These are phyloP conservation scores for Phytophthora syringae DNA, from an alignment of 352 stramenopile species.

Conservation along the genomic window DNA sequence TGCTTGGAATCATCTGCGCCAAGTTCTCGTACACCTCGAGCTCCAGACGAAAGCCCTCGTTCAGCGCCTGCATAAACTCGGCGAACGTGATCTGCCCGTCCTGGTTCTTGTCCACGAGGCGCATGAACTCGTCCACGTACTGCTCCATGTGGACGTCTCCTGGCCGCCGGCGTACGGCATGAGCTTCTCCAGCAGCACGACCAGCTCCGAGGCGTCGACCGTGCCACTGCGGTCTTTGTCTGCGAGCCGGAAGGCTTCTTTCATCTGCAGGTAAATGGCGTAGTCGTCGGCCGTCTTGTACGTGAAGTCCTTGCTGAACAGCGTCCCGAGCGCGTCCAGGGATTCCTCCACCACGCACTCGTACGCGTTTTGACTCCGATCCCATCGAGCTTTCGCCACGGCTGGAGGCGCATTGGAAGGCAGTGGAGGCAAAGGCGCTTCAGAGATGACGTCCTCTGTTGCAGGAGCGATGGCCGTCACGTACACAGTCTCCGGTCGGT, in stretches of 20 bases:
- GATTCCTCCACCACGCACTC: slow-evolving; percentile 48
- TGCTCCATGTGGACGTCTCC: slow-evolving; percentile 61
- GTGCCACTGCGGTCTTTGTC: slow-evolving; percentile 67
- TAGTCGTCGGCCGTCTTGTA: slow-evolving; percentile 61
- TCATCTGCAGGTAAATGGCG: slow-evolving; percentile 81
- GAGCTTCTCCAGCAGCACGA: slow-evolving; percentile 68
- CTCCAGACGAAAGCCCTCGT: slow-evolving; percentile 75
- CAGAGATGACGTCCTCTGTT: slow-evolving; percentile 17
- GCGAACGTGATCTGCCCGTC: slow-evolving; percentile 71
- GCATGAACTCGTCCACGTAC: slow-evolving; percentile 84
- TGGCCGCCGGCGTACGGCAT: slow-evolving; percentile 58
- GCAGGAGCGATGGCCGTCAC: slow-evolving; percentile 23
- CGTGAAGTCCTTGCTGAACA: slow-evolving; percentile 69
- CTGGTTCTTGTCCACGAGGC: slow-evolving; percentile 68
- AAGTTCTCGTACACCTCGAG: slow-evolving; percentile 71
- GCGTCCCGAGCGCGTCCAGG: slow-evolving; percentile 58
- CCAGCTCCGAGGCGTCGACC: slow-evolving; percentile 66
- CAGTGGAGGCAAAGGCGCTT: slow-evolving; percentile 23
- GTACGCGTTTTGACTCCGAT: slow-evolving; percentile 48
- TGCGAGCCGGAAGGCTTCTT: slow-evolving; percentile 72
- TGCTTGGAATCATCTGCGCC: slow-evolving; percentile 24
- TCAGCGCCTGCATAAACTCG: slow-evolving; percentile 81
- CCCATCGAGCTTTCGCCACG: slow-evolving; percentile 33
- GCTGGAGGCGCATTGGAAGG: slow-evolving; percentile 17
- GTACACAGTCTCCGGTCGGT: slow-evolving; percentile 22